A percentile compares a stretch with the other conserved stretches of the same genome.
Conservation (phyloP, 2,329 filamentous ascomycete species). For the Fusarium bulbicola region DNA sequence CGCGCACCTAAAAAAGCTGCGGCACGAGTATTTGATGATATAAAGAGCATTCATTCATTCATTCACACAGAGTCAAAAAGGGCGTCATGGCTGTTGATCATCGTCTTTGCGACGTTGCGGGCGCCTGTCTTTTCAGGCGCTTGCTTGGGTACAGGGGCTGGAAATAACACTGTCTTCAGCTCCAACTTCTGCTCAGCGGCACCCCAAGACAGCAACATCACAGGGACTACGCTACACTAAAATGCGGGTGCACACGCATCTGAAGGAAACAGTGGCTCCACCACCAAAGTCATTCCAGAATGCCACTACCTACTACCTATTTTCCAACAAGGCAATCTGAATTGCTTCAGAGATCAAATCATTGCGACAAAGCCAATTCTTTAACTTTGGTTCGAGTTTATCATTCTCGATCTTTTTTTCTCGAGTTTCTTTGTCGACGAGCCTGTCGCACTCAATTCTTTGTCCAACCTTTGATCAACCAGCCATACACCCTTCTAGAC, state of each 20-base stretch:
- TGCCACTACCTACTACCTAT: constrained; percentile 19
- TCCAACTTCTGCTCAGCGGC: constrained; percentile 10
- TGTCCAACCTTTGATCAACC: constrained; percentile 36
- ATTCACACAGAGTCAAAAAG: constrained; percentile 15
- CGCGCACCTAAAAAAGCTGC: constrained; percentile 36
- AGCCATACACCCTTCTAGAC: constrained; percentile 3
- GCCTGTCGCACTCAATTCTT: constrained; percentile 25
- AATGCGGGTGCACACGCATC: constrained; percentile 37
- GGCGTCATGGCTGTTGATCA: constrained; percentile 33
- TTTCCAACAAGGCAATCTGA: constrained; percentile 27
- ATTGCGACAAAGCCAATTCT: constrained; percentile 30
- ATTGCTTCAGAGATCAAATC: constrained; percentile 18
- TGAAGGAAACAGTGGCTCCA: constrained; percentile 35
- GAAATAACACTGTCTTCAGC: constrained; percentile 30
- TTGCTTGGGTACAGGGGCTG: constrained; percentile 34
- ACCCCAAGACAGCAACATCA: constrained; percentile 34
- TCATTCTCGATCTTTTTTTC: not conserved
- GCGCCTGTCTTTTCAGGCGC: constrained; percentile 22
- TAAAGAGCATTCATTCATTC: constrained; percentile 32
- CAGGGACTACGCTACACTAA: no score
- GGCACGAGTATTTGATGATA: constrained; percentile 38
- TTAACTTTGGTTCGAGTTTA: constrained; percentile 29
- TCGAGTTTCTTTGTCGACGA: constrained; percentile 32
- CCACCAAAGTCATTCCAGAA: constrained; percentile 32
- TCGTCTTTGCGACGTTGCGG: constrained; percentile 28